Evolutionary conservation across 2,329 filamentous ascomycete genomes (phyloP), one percentile per base, ranked within the genome.

Genomic region (Beauveria australis): DNA sequence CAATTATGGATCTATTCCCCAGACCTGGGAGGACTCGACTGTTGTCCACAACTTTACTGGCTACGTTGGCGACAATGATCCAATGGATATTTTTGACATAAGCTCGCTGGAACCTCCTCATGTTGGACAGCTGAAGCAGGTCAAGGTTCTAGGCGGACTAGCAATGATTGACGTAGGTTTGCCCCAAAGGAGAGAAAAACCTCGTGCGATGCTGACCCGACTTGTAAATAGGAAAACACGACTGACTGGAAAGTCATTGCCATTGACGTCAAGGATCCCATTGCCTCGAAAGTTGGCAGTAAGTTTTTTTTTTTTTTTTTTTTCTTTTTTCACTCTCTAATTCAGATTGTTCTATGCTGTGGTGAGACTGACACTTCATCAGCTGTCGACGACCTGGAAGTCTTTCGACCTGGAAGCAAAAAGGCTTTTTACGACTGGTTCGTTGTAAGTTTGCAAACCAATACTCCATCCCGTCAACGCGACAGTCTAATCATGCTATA

Each of bases 21-120:
- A 77, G 63, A 78, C 75, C 0, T 78, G 75, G 75, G 75, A 78
- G 65, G 73, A 72, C 54, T 73, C 75, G 24, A 77, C 76, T 61
- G 68, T 72, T 41, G 64, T 74, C 19, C 74, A 77, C 51, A 66
- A 70, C 19, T 74, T 74, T 57, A 77, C 75, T 18, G 70, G 70
- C 0, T 69, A 63, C 7, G 61, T 68, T 1, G 75, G 75, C 0
- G 75, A 78, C 61, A 77, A 78, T 9, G 75, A 77, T 22, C 75
- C 75, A 0, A 71, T 77, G 18, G 75, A 77, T 55, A 55, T 77
- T 1, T 75, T 77, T 18, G 75, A 77, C 37, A 70, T 75, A 43
- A 71, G 66, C 53, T 63, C 69, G 9, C 70, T 75, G 44, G 68
- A 70, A 62, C 66, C 70, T 1, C 69, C 73, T 0, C 67, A 72